Evolutionary conservation across 192 early-diverging fungal species (phyloP), one percentile per base, ranked within the genome.

Genomic region (Coemansia sp.): DNA sequence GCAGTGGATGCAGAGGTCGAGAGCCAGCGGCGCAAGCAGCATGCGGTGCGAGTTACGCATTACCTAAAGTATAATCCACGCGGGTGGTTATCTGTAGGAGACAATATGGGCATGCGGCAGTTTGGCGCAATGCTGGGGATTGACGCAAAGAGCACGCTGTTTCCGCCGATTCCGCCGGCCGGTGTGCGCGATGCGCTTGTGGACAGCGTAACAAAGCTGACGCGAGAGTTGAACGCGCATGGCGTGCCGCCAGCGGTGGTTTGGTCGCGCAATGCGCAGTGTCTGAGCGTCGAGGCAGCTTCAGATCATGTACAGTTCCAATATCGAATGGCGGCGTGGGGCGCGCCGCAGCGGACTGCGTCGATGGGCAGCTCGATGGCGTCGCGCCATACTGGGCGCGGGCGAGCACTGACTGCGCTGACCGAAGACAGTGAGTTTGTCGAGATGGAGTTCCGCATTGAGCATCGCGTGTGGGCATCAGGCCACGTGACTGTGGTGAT

Each of bases 381-480:
- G 4, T 60, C 69, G 35, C 10, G 32, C 35, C 56, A 14, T 6
- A 4, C 27, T 11, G 27, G 22, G 27, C 21, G 5, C 1, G 49
- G 35, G 61, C 49, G 47, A 7, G 58, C 39, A 4, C 35, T 54
- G 23, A 23, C 51, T 27, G 41, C 58, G 2, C 38, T 12, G 17
- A 4, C 22, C 29, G 53, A 29, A 27, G 53, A 55, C 11, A 27
- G 62, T 25, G 67, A 64, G 23, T 58, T 56, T 22, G 66, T 63
- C 3, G 77, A 73, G 38, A 47, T 38, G 7, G 78, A 81, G 63
- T 15, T 75, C 25, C 78, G 78, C 23, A 70, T 81, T 22, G 78
- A 81, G 57, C 78, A 81, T 21, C 69, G 73, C 1, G 60, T 75
- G 15, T 81, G 78, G 78, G 73, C 69, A 10, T 47, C 58, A 10